A percentile compares a stretch with the other conserved stretches of the same genome.
Evolutionary conservation across 1,284 basidiomycete genomes (phyloP).

Genomic region (Apiotrichum akiyoshidainum): DNA sequence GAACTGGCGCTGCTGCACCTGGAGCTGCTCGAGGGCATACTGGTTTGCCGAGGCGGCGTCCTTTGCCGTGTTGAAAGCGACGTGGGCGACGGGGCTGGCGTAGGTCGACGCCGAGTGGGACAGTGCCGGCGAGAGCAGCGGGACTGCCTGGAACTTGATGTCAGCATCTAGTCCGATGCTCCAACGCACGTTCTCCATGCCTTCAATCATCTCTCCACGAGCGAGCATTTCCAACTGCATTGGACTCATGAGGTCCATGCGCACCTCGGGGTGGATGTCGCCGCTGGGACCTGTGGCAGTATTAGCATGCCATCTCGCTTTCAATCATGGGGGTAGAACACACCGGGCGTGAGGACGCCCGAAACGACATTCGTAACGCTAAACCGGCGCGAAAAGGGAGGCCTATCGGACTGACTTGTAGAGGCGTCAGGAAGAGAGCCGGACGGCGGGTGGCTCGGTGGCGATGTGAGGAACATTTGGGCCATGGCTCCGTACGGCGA

Average conservation of each 20-base stretch:
- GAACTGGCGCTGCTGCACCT: conserved; percentile 46
- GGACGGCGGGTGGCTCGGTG: conserved; percentile 13
- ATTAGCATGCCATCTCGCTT: neutral
- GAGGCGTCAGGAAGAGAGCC: conserved; percentile 3
- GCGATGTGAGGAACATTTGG: conserved; percentile 40
- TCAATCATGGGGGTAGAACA: conserved; percentile 7
- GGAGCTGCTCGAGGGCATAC: conserved; percentile 41
- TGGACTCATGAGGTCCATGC: conserved; percentile 43
- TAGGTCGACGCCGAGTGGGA: conserved; percentile 31
- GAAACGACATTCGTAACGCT: conserved; percentile 5
- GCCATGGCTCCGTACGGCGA: conserved; percentile 35
- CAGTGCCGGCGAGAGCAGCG: conserved; percentile 43
- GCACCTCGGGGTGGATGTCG: conserved; percentile 40
- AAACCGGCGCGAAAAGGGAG: conserved; percentile 11
- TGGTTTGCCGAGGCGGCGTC: conserved; percentile 15
- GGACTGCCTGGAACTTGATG: conserved; percentile 34
- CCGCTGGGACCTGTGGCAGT: conserved; percentile 37
- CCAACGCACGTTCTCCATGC: conserved; percentile 35
- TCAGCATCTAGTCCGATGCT: neutral
- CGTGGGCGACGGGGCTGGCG: conserved; percentile 31
- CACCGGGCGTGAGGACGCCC: conserved; percentile 37
- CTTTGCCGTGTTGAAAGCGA: conserved; percentile 17
- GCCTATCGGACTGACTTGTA: conserved; percentile 10
- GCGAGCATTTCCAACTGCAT: conserved; percentile 45
- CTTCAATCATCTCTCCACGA: conserved; percentile 27